Percentiles rank a stretch among this genome's conserved stretches.
These are phyloP conservation scores for Trichosporon inkin DNA, from an alignment of 1,284 basidiomycete genomes.

Conservation along the genomic window DNA sequence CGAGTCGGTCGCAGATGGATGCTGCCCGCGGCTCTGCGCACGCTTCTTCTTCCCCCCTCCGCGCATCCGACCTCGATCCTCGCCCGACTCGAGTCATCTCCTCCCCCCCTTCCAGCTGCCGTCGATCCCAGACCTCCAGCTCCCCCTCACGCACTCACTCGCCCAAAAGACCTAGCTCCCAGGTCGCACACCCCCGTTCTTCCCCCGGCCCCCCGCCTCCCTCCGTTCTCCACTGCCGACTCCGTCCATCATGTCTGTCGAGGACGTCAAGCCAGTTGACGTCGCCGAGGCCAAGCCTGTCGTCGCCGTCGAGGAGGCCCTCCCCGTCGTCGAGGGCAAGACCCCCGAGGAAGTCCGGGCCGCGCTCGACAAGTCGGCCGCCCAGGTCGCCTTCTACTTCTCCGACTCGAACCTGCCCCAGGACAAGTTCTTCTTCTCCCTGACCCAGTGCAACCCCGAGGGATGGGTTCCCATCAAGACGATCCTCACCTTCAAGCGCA, in stretches of 20 bases:
- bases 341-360: slow-evolving; percentile 35
- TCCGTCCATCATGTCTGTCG: neutral
- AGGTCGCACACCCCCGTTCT: neutral
- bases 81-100: neutral
- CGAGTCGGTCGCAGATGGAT: neutral
- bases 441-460: slow-evolving; percentile 66
- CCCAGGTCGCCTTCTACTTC: slow-evolving; percentile 90
- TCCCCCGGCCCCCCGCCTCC: neutral
- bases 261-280: slow-evolving; percentile 2
- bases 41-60: neutral
- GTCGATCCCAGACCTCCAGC: neutral
- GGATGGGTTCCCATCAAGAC: slow-evolving; percentile 91
- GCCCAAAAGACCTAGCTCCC: neutral
- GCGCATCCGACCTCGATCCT: neutral
- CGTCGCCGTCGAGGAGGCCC: slow-evolving; percentile 15
- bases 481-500: slow-evolving; percentile 92
- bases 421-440: slow-evolving; percentile 96
- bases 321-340: slow-evolving; percentile 37
- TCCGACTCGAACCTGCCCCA: slow-evolving; percentile 92
- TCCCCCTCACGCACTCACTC: neutral
- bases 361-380: slow-evolving; percentile 34
- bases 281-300: slow-evolving; percentile 18
- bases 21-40: neutral
- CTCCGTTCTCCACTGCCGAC: neutral
- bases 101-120: neutral